phyloP scores from a whole-genome alignment of 1,139 yeast species.

The Geotrichum cucujoidarum region DNA sequence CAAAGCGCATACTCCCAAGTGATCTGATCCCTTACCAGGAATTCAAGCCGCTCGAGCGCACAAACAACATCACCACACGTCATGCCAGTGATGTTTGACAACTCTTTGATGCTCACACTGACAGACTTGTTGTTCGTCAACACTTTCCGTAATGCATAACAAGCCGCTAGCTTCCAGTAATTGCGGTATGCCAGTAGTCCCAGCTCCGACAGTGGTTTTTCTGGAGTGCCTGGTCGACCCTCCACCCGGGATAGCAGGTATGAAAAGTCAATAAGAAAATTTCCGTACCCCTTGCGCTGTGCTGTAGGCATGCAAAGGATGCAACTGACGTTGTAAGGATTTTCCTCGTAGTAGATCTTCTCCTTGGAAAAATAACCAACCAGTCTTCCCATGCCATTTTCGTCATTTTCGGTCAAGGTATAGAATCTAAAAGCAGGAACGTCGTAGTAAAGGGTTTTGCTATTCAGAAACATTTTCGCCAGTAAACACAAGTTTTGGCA shows the following conservation, averaged over 20 bases:
- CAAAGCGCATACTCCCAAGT: slow-evolving; percentile 46
- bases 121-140: slow-evolving; percentile 33
- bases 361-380: slow-evolving; percentile 95
- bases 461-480: slow-evolving; percentile 83
- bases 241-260: slow-evolving; percentile 72
- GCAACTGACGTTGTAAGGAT: slow-evolving; percentile 75
- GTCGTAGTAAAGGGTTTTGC: slow-evolving; percentile 87
- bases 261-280: slow-evolving; percentile 81
- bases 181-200: slow-evolving; percentile 82
- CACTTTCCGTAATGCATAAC: slow-evolving; percentile 43
- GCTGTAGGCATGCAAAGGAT: slow-evolving; percentile 83
- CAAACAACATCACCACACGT: slow-evolving; percentile 73
- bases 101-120: slow-evolving; percentile 37
- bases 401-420: slow-evolving; percentile 68
- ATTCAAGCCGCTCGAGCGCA: slow-evolving; percentile 72
- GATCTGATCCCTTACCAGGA: slow-evolving; percentile 47
- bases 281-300: slow-evolving; percentile 88
- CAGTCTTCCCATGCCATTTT: slow-evolving; percentile 37
- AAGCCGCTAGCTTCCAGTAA: slow-evolving; percentile 74
- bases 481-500: slow-evolving; percentile 86
- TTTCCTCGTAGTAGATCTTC: slow-evolving; percentile 45
- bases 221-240: slow-evolving; percentile 84
- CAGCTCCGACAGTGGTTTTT: slow-evolving; percentile 82
- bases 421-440: slow-evolving; percentile 94
- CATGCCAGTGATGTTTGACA: slow-evolving; percentile 75